Conservation (phyloP, 176 grass and related monocot species). For the Urochloa ruziziensis region DNA sequence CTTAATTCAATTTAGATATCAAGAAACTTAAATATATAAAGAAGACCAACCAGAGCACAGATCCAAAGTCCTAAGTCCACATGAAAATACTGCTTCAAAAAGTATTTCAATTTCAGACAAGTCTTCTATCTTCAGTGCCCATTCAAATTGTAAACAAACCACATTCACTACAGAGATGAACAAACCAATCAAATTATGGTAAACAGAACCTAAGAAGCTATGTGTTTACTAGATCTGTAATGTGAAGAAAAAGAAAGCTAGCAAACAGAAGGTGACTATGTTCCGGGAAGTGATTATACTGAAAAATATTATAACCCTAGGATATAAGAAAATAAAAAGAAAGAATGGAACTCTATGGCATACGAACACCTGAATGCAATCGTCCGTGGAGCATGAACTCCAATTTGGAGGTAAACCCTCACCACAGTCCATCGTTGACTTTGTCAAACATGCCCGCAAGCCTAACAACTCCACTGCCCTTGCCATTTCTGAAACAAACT, state of each 20-base stretch:
- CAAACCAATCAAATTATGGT: not conserved
- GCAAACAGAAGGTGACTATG: not conserved
- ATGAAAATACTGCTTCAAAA: not conserved
- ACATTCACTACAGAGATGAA: not conserved
- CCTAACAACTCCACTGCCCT: slow-evolving; percentile 74
- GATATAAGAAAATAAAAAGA: not conserved
- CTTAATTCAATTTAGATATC: not conserved
- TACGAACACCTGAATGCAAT: slow-evolving; percentile 74
- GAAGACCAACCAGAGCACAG: not conserved
- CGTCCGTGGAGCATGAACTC: slow-evolving; percentile 60
- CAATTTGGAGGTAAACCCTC: slow-evolving; percentile 81
- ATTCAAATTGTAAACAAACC: no score
- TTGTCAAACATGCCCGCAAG: slow-evolving; percentile 78
- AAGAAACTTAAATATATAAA: not conserved
- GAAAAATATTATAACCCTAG: not conserved
- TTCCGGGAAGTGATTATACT: slow-evolving; percentile 9
- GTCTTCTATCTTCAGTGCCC: not conserved
- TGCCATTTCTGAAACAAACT: slow-evolving; percentile 82
- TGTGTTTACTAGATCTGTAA: not conserved
- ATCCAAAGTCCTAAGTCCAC: not conserved
- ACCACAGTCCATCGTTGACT: slow-evolving; percentile 85
- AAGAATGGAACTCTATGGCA: not conserved
- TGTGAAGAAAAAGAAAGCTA: not conserved
- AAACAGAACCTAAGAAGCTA: not conserved
- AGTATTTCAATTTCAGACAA: not conserved